Evolutionary conservation across 768 basidiomycete species (phyloP).

Genomic region (Serendipita sp.): DNA sequence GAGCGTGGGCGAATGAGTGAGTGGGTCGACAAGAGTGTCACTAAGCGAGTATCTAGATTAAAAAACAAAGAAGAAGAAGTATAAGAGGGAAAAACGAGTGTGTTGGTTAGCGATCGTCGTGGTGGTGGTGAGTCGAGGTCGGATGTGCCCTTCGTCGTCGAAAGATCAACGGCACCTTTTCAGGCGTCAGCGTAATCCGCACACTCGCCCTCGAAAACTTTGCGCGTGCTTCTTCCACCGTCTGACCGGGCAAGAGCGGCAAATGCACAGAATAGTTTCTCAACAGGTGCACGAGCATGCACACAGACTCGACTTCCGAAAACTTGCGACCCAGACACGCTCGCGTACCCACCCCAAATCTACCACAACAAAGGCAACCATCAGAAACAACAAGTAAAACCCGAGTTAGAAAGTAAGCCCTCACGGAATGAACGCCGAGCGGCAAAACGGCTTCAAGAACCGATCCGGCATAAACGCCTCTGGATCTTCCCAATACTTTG

Average conservation of each 20-base stretch:
- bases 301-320: conserved; percentile 27
- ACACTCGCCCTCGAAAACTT: conserved; percentile 4
- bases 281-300: conserved; percentile 23
- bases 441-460: not conserved
- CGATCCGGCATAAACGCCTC: not conserved
- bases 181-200: conserved; percentile 4
- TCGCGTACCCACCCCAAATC: conserved; percentile 24
- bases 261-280: not conserved
- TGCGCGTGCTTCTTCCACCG: not conserved
- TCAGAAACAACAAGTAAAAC: too few relatives aligned
- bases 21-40: too few relatives aligned
- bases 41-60: too few relatives aligned
- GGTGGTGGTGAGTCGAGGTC: too few relatives aligned
- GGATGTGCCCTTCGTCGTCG: not conserved
- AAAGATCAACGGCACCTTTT: conserved; percentile 1
- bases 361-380: not conserved
- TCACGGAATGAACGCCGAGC: not conserved
- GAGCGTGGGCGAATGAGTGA: too few relatives aligned
- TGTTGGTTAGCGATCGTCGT: too few relatives aligned
- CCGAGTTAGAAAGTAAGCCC: not conserved
- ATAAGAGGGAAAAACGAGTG: too few relatives aligned
- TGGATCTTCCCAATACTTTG: conserved; percentile 6
- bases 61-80: too few relatives aligned
- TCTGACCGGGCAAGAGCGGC: not conserved
- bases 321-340: conserved; percentile 38